Conservation (phyloP, 75 land plant genomes). For the Larix kaempferi region DNA sequence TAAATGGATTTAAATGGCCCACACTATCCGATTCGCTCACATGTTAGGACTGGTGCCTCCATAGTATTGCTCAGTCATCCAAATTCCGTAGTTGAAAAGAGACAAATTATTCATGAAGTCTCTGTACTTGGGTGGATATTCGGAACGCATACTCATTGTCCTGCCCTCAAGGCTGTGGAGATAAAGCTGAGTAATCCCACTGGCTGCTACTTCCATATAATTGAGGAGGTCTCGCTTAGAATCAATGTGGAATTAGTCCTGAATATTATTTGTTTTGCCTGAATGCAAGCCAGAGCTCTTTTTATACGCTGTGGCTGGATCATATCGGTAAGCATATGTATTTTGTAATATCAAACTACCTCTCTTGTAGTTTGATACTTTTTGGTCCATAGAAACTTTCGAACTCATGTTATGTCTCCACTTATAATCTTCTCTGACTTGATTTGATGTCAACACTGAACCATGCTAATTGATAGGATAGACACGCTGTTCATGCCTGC, state of each 20-base stretch:
- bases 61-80: no score
- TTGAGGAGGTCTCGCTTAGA: no score
- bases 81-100: no score
- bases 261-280: neutral
- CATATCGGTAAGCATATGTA: neutral
- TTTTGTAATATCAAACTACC: no score
- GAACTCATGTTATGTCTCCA: neutral
- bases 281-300: neutral
- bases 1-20: no score
- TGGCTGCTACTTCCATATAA: no score
- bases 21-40: no score
- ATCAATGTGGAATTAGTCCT: no score
- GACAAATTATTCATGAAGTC: no score
- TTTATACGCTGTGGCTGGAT: neutral
- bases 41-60: no score
- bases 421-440: constrained; percentile 34
- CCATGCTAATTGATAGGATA: constrained; percentile 29
- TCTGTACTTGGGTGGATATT: no score
- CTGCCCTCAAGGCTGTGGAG: constrained; percentile 18
- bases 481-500: constrained; percentile 56
- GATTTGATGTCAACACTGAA: constrained; percentile 30
- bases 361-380: no score
- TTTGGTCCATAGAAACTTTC: neutral
- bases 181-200: constrained; percentile 19
- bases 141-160: neutral